Evolutionary conservation across 2,329 filamentous ascomycete genomes (phyloP).

Genomic region (Fusarium poae): DNA sequence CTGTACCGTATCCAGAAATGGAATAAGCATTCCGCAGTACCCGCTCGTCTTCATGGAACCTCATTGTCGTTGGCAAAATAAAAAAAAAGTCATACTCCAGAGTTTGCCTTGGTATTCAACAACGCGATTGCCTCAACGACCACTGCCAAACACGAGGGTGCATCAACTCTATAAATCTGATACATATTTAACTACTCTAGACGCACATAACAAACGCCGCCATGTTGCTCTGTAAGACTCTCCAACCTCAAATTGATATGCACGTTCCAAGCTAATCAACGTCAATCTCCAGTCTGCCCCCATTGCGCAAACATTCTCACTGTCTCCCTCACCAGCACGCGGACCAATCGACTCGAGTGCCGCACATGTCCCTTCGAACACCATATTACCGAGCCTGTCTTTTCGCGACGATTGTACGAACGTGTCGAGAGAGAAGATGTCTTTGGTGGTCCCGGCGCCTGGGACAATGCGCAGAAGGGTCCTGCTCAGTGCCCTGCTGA

Average conservation of each 20-base stretch:
- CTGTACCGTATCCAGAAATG: slow-evolving; percentile 3
- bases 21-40: slow-evolving; percentile 4
- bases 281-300: slow-evolving; percentile 75
- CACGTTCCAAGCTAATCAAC: slow-evolving; percentile 22
- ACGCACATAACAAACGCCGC: slow-evolving; percentile 41
- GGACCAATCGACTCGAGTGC: slow-evolving; percentile 89
- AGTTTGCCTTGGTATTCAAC: slow-evolving; percentile 3
- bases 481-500: slow-evolving; percentile 85
- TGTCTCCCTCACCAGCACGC: slow-evolving; percentile 70
- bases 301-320: slow-evolving; percentile 87
- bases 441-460: slow-evolving; percentile 87
- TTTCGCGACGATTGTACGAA: slow-evolving; percentile 85
- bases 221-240: slow-evolving; percentile 75
- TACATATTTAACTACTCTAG: background rate
- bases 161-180: background rate
- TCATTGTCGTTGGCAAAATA: slow-evolving; percentile 5
- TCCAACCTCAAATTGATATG: slow-evolving; percentile 9
- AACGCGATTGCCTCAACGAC: background rate
- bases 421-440: slow-evolving; percentile 91
- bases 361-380: slow-evolving; percentile 95
- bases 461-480: slow-evolving; percentile 91
- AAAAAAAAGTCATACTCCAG: slow-evolving; percentile 20
- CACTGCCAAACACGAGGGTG: background rate
- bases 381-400: slow-evolving; percentile 82
- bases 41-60: background rate